Conservation (phyloP, 495 filamentous ascomycete genomes). For the Penicillium turbatum region DNA sequence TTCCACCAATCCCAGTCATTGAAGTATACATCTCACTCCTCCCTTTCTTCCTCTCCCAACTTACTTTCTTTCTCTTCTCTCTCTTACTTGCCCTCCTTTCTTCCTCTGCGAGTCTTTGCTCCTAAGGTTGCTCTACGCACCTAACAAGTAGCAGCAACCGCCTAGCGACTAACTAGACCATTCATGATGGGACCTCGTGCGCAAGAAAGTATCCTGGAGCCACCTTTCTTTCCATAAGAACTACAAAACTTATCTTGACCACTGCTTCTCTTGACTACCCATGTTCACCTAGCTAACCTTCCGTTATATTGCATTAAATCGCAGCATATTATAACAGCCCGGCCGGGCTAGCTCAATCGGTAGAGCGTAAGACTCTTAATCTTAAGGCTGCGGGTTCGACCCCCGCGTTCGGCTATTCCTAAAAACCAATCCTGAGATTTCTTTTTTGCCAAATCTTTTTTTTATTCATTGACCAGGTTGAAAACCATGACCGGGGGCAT, state of each 20-base stretch:
- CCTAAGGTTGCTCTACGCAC: too few species aligned
- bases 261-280: not conserved
- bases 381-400: conserved; percentile 57
- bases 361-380: conserved; percentile 61
- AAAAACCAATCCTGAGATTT: conserved; percentile 11
- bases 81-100: too few species aligned
- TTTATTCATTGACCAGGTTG: too few species aligned
- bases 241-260: too few species aligned
- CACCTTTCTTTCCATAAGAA: not conserved
- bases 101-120: not conserved
- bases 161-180: too few species aligned
- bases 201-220: too few species aligned
- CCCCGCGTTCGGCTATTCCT: conserved; percentile 52
- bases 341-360: conserved; percentile 55
- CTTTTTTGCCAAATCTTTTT: conserved; percentile 2
- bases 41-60: not conserved
- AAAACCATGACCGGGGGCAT: too few species aligned
- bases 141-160: too few species aligned
- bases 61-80: not conserved
- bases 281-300: not conserved
- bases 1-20: not conserved
- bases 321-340: not conserved
- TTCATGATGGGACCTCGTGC: too few species aligned
- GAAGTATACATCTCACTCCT: not conserved
- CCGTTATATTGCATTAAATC: not conserved